phyloP scores from a whole-genome alignment of 2,329 filamentous ascomycete species.

The Apiospora koreana region DNA sequence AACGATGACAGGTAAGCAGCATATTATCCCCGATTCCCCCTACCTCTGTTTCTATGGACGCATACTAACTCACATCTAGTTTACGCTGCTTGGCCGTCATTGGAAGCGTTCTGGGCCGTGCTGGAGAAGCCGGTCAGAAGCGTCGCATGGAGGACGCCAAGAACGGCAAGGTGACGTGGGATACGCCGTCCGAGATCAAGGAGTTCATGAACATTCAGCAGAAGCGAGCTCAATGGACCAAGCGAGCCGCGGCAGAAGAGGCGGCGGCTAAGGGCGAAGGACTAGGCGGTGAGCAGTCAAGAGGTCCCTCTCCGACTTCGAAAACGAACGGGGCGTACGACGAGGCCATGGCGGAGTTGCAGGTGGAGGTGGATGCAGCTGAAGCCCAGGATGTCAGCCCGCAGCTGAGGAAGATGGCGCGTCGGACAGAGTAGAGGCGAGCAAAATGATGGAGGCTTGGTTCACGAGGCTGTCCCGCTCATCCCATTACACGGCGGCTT shows the following conservation, averaged over 20 bases:
- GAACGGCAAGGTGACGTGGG: constrained; percentile 65
- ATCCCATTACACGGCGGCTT: background rate
- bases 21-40: too few relatives aligned
- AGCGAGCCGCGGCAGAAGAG: background rate
- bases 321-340: background rate
- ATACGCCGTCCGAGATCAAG: constrained; percentile 45
- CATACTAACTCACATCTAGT: constrained; percentile 49
- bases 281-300: too few relatives aligned
- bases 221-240: background rate
- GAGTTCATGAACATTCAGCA: constrained; percentile 39
- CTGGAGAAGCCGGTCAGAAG: constrained; percentile 75
- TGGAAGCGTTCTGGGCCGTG: constrained; percentile 80
- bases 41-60: too few relatives aligned
- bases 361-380: background rate
- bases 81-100: constrained; percentile 80
- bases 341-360: background rate
- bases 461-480: too few relatives aligned
- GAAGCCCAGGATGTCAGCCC: background rate
- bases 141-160: constrained; percentile 65
- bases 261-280: background rate
- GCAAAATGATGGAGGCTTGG: too few relatives aligned
- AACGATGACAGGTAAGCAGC: constrained; percentile 81
- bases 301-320: background rate
- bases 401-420: background rate
- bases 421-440: background rate